Base-by-base conservation (phyloP, 768 basidiomycete species). In the Xerocomellus amylosporus region DNA sequence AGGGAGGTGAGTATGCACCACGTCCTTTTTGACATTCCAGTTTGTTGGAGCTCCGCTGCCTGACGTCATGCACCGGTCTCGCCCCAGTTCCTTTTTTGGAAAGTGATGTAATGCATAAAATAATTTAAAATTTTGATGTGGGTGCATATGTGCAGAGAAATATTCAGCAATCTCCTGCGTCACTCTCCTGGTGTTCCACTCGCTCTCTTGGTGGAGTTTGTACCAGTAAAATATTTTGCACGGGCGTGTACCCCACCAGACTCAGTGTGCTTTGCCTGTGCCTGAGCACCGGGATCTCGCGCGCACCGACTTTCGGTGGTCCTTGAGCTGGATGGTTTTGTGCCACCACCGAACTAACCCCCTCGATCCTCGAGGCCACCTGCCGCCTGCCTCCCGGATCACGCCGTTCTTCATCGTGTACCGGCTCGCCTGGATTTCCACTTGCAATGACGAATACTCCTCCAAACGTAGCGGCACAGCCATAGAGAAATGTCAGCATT, bases 381-480 rank as follows among this genome's bases (percentile, higher is more conserved):
- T 70, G 66, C 58, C 44, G 47, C 50, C 62, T 61, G 51, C 64
- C 64, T 58, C 64, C 67, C 53, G 62, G 64, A 41, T 75, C 71
- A 55, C 68, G 61, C 36, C 68, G 69, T 33, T 66, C 72, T 13
- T 71, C 67, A 30, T 64, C 67, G 14, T 62, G 66, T 34, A 46
- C 58, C 36, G 51, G 64, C 47, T 74, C 74, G 17, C 66, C 54
- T 28, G 64, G 64, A 39, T 53, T 59, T 26, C 55, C 65, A 30
- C 84, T 87, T 6, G 93, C 88, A 56, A 96, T 87, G 53, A 95
- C 82, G 68, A 90, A 92, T 3, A 97, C 93, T 0, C 94, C 95
- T 8, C 83, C 73, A 61, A 96, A 95, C 2, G 93, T 95, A n/a
- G 93, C 87, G 1, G 79, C 83, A 68, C 89, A 91, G 48, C 93